Evolutionary conservation across 2,329 filamentous ascomycete species (phyloP).

Genomic region (Xylaria sp.): DNA sequence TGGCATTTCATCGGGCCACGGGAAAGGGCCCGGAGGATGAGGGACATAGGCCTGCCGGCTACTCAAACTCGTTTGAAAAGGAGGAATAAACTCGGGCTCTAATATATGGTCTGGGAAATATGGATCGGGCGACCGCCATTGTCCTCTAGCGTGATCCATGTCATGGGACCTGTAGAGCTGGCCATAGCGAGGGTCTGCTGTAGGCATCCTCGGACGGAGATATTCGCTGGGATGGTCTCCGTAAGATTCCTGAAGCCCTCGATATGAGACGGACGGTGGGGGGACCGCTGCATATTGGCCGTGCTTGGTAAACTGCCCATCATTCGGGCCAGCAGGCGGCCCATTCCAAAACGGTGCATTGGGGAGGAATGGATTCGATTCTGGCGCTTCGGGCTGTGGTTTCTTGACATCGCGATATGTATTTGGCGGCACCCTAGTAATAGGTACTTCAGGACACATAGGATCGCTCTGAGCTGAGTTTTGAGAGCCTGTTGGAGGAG

Average conservation of each 20-base stretch:
- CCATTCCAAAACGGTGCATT: background rate
- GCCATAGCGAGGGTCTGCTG: background rate
- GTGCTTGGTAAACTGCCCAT: background rate
- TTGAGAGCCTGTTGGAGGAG: background rate
- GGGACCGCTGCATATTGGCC: background rate
- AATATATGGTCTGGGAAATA: background rate
- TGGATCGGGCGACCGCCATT: background rate
- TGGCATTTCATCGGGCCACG: background rate
- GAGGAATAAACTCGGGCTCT: background rate
- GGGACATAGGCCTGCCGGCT: background rate
- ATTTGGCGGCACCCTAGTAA: background rate
- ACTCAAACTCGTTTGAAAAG: background rate
- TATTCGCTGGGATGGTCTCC: background rate
- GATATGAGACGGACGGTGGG: background rate
- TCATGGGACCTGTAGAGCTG: background rate
- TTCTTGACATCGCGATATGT: background rate
- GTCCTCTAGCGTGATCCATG: background rate
- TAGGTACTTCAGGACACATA: background rate
- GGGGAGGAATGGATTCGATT: background rate
- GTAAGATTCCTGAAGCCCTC: background rate
- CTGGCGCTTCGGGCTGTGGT: background rate
- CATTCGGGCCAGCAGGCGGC: background rate
- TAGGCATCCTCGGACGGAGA: background rate
- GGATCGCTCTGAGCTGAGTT: background rate
- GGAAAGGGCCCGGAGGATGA: background rate